These are phyloP conservation scores for Crithidia brevicula DNA, from an alignment of 208 protist species.

Conservation along the genomic window DNA sequence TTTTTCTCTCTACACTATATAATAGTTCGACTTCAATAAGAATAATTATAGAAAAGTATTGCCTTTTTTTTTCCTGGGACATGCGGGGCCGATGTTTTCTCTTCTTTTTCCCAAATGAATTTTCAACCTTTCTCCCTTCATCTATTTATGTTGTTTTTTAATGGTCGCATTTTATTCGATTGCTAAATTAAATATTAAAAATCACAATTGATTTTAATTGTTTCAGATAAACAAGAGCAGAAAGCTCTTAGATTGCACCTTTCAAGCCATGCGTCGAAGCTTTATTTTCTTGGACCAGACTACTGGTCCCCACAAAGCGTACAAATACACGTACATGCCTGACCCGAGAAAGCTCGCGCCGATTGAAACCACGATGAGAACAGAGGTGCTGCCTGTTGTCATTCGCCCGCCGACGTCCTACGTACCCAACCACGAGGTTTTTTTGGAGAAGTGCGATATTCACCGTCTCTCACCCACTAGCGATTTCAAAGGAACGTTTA, in stretches of 20 bases:
- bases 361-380: constrained; percentile 81
- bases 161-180: constrained; percentile 1
- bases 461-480: constrained; percentile 82
- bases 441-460: constrained; percentile 87
- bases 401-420: constrained; percentile 87
- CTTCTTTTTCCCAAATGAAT: constrained; percentile 10
- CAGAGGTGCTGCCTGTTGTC: constrained; percentile 80
- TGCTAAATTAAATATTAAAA: too few relatives aligned
- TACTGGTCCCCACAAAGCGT: constrained; percentile 85
- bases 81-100: too few relatives aligned
- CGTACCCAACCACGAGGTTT: constrained; percentile 89
- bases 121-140: neutral
- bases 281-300: constrained; percentile 74
- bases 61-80: neutral
- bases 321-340: constrained; percentile 94
- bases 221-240: too few relatives aligned
- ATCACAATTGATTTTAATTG: too few relatives aligned
- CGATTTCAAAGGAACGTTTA: constrained; percentile 91
- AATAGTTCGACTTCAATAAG: too few relatives aligned
- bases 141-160: constrained; percentile 40
- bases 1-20: neutral
- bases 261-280: constrained; percentile 26
- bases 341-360: constrained; percentile 91
- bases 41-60: neutral
- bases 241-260: too few relatives aligned